A percentile compares a stretch with the other conserved stretches of the same genome.
phyloP scores from a whole-genome alignment of 805 yeast genomes.

The Wickerhamomyces bovis region DNA sequence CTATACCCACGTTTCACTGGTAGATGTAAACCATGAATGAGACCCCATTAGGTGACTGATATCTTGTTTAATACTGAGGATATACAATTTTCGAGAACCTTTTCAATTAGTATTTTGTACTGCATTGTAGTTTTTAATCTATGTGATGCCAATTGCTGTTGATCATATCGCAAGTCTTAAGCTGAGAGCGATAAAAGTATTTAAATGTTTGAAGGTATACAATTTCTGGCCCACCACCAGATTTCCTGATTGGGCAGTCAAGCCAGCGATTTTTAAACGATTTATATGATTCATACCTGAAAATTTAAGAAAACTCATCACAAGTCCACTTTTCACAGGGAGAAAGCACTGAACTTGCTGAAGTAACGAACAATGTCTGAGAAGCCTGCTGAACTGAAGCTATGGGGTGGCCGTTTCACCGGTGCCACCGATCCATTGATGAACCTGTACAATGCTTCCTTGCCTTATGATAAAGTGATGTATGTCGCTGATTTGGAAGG shows the following conservation, averaged over 20 bases:
- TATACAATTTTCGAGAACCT: neutral
- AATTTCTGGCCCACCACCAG: no score
- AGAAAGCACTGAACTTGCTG: no score
- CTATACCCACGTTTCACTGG: conserved; percentile 97
- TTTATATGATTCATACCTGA: neutral
- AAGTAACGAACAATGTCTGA: conserved; percentile 13
- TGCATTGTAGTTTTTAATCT: no score
- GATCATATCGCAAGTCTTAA: no score
- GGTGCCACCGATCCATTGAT: conserved; percentile 96
- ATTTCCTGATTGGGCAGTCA: neutral
- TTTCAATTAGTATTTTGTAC: neutral
- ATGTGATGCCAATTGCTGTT: no score
- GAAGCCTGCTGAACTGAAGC: conserved; percentile 50
- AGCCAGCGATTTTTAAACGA: neutral
- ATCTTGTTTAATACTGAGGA: neutral
- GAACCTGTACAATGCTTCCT: conserved; percentile 95
- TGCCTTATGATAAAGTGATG: conserved; percentile 95
- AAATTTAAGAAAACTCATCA: no score
- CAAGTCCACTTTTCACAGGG: neutral
- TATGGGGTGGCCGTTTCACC: conserved; percentile 99
- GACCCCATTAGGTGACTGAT: no score
- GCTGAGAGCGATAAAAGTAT: no score
- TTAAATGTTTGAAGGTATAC: no score
- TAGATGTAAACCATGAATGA: conserved; percentile 91
- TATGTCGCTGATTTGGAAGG: conserved; percentile 91